Base-by-base conservation (phyloP, 1,139 yeast genomes). In the Wickerhamomyces sp. region DNA sequence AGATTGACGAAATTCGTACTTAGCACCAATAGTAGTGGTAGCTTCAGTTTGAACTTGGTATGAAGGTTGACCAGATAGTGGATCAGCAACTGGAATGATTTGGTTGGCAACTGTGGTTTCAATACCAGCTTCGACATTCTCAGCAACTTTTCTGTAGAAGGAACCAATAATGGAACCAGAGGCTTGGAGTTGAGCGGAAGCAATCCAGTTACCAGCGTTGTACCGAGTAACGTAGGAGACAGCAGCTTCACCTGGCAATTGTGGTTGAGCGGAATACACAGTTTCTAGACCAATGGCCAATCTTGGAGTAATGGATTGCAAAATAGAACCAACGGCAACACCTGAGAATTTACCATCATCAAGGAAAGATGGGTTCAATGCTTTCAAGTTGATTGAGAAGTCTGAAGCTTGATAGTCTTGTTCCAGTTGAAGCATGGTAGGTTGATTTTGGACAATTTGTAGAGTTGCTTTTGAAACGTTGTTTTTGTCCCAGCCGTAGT, bases 1-100 rank as follows among this genome's bases (percentile, higher is more conserved):
- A 42, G 95, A 82, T 66, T 88, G 94, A 68, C 96, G 88, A 75
- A 88, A 93, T 68, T 91, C 98, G 66, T 91, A 91, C 68, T 89
- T 91, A 55, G 96, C 96, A 64, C 96, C 98, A 40, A 91, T 62
- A 45, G 96, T 85, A 53, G 99, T 89, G 52, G 76, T 75, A 55
- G 95, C 97, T 59, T 89, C 96, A 41, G 87, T 72, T 35, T 81
- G 78, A 30, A 95, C 89, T 62, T 81, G 84, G 54, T 73, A 72
- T 38, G 86, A 86, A 47, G 86, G 78, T 44, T 93, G 86, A 39
- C 85, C 78, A 41, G 88, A 89, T 72, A 81, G 71, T 68, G 86
- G 70, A 45, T 87, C 82, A 60, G 85, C 93, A 48, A 83, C 75
- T 55, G 91, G 94, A 55, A 74, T 76, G 64, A 85, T 75, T 45